Evolutionary conservation across 306 rosid genomes (phyloP).

Genomic region (Fagus sylvatica): DNA sequence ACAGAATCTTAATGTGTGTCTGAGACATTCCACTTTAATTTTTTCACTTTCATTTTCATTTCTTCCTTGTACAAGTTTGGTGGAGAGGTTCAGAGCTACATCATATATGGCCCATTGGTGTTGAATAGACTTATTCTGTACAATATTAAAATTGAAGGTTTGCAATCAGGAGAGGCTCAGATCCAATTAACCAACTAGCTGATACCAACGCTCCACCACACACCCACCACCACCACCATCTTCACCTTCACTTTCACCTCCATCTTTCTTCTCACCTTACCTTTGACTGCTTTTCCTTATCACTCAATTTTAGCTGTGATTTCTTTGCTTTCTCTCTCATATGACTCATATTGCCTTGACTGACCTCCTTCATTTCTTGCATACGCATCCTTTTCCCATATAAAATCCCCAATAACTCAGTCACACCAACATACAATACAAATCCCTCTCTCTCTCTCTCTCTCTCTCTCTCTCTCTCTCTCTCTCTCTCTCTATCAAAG

Average conservation of each 20-base stretch:
- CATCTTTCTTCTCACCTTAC: conserved; percentile 12
- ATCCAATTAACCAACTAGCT: conserved; percentile 45
- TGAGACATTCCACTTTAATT: neutral
- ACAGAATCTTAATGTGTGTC: neutral
- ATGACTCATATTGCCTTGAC: neutral
- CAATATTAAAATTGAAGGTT: conserved; percentile 24
- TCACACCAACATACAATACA: conserved; percentile 5
- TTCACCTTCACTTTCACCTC: conserved; percentile 22
- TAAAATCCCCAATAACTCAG: conserved; percentile 24
- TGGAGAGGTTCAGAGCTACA: neutral
- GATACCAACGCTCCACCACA: conserved; percentile 53
- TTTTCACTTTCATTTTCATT: neutral
- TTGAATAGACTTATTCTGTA: conserved; percentile 24
- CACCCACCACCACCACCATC: conserved; percentile 9
- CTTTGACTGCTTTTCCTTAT: conserved; percentile 36
- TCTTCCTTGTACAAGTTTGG: conserved; percentile 20
- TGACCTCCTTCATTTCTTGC: conserved; percentile 30
- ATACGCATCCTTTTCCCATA: conserved; percentile 15
- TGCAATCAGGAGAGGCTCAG: conserved; percentile 19
- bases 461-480: neutral
- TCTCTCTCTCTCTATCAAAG: conserved; percentile 3
- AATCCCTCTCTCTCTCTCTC: neutral
- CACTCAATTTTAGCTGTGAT: conserved; percentile 29
- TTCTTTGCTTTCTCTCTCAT: conserved; percentile 32
- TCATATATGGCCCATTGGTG: conserved; percentile 29